A percentile compares a stretch with the other conserved stretches of the same genome.
Evolutionary conservation across 805 yeast genomes (phyloP).

Genomic region (Nakazawaea ishiwadae): DNA sequence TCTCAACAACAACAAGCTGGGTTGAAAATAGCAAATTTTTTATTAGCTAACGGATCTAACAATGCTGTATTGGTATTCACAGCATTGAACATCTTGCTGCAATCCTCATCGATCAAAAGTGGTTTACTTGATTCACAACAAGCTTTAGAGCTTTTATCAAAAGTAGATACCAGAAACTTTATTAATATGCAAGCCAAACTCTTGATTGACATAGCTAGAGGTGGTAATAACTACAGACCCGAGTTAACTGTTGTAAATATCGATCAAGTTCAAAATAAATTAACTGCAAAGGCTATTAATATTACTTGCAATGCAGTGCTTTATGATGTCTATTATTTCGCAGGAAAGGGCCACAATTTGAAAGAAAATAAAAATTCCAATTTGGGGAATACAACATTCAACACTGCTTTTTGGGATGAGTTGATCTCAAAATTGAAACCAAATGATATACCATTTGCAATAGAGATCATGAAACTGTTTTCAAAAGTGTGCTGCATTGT

Average conservation of each 20-base stretch:
- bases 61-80: too few species aligned
- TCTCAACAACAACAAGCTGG: conserved; percentile 50
- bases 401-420: conserved; percentile 7
- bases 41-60: conserved; percentile 35
- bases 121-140: conserved; percentile 11
- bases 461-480: conserved; percentile 5
- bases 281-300: conserved; percentile 21
- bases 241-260: not conserved
- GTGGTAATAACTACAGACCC: conserved; percentile 5
- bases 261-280: conserved; percentile 1
- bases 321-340: conserved; percentile 41
- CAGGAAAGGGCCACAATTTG: conserved; percentile 33
- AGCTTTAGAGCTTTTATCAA: conserved; percentile 23
- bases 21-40: conserved; percentile 44
- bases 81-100: too few species aligned
- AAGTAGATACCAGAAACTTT: conserved; percentile 44
- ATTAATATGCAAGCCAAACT: conserved; percentile 38
- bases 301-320: conserved; percentile 37
- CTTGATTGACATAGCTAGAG: conserved; percentile 16
- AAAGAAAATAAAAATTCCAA: conserved; percentile 1
- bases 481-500: conserved; percentile 10
- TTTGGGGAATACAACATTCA: conserved; percentile 1
- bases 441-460: conserved; percentile 8
- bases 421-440: not conserved
- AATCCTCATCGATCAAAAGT: too few species aligned